Evolutionary conservation across 176 grass and related monocot species (phyloP).

Genomic region (Aegilops speltoides): DNA sequence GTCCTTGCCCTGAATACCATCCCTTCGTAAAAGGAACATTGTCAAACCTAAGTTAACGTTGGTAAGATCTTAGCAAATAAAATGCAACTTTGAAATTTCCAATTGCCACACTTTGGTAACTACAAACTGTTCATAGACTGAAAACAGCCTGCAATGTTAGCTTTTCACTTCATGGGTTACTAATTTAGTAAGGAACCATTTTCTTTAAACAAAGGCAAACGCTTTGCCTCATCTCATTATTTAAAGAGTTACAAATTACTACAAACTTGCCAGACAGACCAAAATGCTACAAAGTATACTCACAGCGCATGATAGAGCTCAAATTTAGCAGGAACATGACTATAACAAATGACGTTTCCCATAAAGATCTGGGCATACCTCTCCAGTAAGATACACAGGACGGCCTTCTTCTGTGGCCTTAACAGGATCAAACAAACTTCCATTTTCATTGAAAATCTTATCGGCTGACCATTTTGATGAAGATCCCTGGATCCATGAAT

Average conservation of each 20-base stretch:
- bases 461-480: conserved; percentile 89
- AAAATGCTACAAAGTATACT: background rate
- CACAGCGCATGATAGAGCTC: background rate
- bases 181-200: background rate
- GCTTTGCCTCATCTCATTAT: background rate
- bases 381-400: conserved; percentile 87
- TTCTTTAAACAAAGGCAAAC: background rate
- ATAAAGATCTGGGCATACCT: conserved; percentile 46
- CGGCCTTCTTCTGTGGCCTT: conserved; percentile 72
- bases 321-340: background rate
- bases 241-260: background rate
- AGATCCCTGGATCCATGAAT: conserved; percentile 54
- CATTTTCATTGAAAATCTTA: conserved; percentile 47
- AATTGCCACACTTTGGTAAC: background rate
- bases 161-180: background rate
- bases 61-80: background rate
- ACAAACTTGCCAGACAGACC: background rate
- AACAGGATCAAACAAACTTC: conserved; percentile 76
- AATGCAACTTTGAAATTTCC: background rate
- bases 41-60: background rate
- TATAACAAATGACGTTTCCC: background rate
- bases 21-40: background rate
- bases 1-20: background rate
- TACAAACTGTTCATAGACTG: background rate
- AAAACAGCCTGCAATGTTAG: background rate